These are phyloP conservation scores for Diutina pseudorugosa DNA, from an alignment of 1,139 yeast species.

Conservation along the genomic window DNA sequence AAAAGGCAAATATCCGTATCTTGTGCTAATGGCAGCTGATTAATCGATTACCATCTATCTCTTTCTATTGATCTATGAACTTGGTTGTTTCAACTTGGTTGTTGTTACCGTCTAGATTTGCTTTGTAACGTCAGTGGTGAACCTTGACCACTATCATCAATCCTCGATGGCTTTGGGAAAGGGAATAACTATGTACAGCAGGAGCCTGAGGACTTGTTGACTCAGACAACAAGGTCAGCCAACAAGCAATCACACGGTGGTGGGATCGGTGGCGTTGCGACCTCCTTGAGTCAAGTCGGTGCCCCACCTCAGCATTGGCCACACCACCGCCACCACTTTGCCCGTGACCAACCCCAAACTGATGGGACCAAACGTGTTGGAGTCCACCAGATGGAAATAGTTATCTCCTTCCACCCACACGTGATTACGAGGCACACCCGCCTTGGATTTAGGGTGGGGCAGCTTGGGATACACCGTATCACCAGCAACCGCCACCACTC, in stretches of 20 bases:
- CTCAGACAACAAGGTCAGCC: no score
- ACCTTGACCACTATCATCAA: no score
- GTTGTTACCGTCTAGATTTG: no score
- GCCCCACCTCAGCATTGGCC: constrained; percentile 46
- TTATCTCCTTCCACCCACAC: constrained; percentile 95
- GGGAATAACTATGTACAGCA: no score
- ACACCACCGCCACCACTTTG: constrained; percentile 49
- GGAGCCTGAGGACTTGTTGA: no score
- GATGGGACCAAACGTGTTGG: constrained; percentile 77
- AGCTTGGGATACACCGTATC: constrained; percentile 46
- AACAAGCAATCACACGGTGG: not conserved
- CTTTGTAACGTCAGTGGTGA: no score
- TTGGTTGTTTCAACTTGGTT: no score
- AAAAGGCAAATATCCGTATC: no score
- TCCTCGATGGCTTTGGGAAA: no score
- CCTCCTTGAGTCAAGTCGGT: not conserved
- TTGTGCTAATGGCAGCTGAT: no score
- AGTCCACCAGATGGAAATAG: constrained; percentile 67
- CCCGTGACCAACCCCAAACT: constrained; percentile 71
- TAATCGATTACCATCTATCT: no score
- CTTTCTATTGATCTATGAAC: no score
- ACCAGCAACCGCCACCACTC: constrained; percentile 67
- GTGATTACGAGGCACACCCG: constrained; percentile 65
- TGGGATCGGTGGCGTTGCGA: not conserved
- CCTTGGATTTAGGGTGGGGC: constrained; percentile 52